Base-by-base conservation (phyloP, 2,329 filamentous ascomycete species). In the Scytalidium lignicola region DNA sequence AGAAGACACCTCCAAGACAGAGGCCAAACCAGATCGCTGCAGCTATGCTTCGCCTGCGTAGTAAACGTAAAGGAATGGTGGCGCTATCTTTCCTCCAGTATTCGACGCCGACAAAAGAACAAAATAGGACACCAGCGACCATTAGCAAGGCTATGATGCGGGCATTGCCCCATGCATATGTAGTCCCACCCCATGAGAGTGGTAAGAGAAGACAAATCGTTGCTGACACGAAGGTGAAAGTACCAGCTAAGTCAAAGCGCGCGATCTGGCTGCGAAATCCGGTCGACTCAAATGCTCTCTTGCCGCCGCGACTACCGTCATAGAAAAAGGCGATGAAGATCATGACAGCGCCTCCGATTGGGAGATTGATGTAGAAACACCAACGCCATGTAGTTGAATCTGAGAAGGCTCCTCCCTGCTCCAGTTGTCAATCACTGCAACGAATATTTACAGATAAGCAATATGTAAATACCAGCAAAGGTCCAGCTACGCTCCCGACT, bases 331-430 rank as follows among this genome's bases (percentile, higher is more conserved):
- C 60, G 10, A 43, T 21, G 41, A 43, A 21, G 41, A 43, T 43
- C 6, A 43, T 21, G 19, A 26, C 22, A 21, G 22, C 41, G 19
- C 41, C 41, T 8, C 46, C 46, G 21, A 26, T 71, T n/a, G 64
- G 69, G 18, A 72, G 58, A 44, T 71, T 71, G 54, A 54, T 55
- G 46, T 52, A 56, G 48, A 56, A 54, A 41, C 57, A 59, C 57
- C 57, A 59, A 47, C 57, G 46, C 57, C 57, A 59, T 57, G 49
- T 62, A 54, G 48, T 55, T 12, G 47, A 51, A 7, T 69, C 67
- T n/a, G 66, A 70, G 46, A 69, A 70, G 10, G 61, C 67, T 17
- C 69, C 70, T 28, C 70, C 70, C 43, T 45, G 43, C 17, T 15
- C 70, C 13, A 71, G 32, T 8, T 37, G 32, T 37, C 32, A 37